phyloP scores from a whole-genome alignment of 2,329 filamentous ascomycete genomes.

The Diaporthe sp. region DNA sequence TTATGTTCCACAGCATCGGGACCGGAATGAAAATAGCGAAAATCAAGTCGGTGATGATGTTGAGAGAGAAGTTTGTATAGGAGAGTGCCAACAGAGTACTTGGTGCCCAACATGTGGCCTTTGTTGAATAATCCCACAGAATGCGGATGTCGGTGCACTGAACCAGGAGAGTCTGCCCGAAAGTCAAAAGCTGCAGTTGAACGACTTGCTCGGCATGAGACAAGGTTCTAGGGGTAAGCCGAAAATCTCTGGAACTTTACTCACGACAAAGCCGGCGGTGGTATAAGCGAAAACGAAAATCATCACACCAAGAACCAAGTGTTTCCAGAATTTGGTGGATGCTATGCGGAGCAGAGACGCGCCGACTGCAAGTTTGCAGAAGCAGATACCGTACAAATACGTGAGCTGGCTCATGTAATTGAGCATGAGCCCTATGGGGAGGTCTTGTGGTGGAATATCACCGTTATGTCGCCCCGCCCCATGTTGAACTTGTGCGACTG shows the following conservation, averaged over 20 bases:
- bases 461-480: slow-evolving; percentile 56
- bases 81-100: slow-evolving; percentile 56
- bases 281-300: slow-evolving; percentile 52
- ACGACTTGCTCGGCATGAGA: not conserved
- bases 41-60: slow-evolving; percentile 48
- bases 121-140: slow-evolving; percentile 58
- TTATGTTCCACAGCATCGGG: slow-evolving; percentile 48
- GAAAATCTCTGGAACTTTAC: slow-evolving; percentile 21
- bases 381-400: slow-evolving; percentile 56
- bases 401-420: slow-evolving; percentile 60
- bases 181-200: not conserved
- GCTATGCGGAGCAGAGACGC: slow-evolving; percentile 58
- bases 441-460: slow-evolving; percentile 54
- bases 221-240: not conserved
- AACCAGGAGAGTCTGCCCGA: slow-evolving; percentile 56
- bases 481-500: slow-evolving; percentile 18
- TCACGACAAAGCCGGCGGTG: slow-evolving; percentile 53
- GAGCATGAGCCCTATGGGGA: slow-evolving; percentile 54
- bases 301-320: slow-evolving; percentile 55
- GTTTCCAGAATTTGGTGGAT: slow-evolving; percentile 51
- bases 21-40: slow-evolving; percentile 49
- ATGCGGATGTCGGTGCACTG: slow-evolving; percentile 62
- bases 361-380: slow-evolving; percentile 59
- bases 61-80: slow-evolving; percentile 56
- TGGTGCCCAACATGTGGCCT: slow-evolving; percentile 57